phyloP scores from a whole-genome alignment of 768 basidiomycete genomes.

The Termitomyces bulborhizus region DNA sequence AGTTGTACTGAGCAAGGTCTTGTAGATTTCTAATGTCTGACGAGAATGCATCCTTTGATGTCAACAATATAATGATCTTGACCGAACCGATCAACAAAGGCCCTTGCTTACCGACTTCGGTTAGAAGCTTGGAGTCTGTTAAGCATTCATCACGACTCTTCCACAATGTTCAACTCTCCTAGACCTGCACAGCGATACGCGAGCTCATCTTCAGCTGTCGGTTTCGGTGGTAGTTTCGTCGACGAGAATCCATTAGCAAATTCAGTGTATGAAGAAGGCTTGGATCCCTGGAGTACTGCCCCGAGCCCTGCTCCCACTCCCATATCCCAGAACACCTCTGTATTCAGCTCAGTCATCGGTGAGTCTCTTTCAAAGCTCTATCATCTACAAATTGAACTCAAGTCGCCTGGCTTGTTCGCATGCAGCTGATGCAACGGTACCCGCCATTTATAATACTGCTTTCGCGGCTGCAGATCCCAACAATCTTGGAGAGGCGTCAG shows the following conservation, averaged over 20 bases:
- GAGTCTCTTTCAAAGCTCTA: slow-evolving; percentile 8
- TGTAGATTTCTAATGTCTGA: slow-evolving; percentile 13
- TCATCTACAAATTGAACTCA: neutral
- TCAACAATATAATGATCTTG: neutral
- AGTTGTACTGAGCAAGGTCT: slow-evolving; percentile 7
- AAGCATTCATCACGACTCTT: neutral
- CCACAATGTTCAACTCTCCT: slow-evolving; percentile 80
- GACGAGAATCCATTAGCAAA: slow-evolving; percentile 69
- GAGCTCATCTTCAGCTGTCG: slow-evolving; percentile 39
- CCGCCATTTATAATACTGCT: slow-evolving; percentile 68
- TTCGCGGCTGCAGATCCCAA: slow-evolving; percentile 69
- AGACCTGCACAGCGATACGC: slow-evolving; percentile 67
- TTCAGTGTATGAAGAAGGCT: slow-evolving; percentile 75
- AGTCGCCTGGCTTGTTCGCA: slow-evolving; percentile 5
- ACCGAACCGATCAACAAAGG: slow-evolving; percentile 3
- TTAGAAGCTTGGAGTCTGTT: neutral
- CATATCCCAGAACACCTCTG: slow-evolving; percentile 41
- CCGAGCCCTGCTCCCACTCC: slow-evolving; percentile 69
- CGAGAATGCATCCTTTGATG: neutral
- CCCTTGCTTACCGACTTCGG: slow-evolving; percentile 1
- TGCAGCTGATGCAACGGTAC: slow-evolving; percentile 75
- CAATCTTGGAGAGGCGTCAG: slow-evolving; percentile 71
- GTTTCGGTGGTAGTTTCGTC: slow-evolving; percentile 68
- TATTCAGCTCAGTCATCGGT: slow-evolving; percentile 72
- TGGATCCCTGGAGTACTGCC: slow-evolving; percentile 75